phyloP scores from a whole-genome alignment of 805 yeast genomes.

The Nakazawaea sp. region DNA sequence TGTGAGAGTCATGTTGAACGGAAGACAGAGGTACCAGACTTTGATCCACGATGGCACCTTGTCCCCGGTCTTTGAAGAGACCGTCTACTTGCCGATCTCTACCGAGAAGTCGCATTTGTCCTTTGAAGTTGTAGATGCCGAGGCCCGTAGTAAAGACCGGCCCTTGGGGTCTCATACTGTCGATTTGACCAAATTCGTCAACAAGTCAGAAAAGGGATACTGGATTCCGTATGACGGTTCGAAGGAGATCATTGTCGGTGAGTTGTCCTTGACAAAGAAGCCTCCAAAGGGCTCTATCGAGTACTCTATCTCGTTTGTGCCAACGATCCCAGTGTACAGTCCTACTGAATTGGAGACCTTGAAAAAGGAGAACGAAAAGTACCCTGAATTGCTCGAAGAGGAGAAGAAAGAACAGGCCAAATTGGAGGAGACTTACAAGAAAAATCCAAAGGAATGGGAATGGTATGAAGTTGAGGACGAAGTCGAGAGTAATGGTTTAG shows the following conservation, averaged over 20 bases:
- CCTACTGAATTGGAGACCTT: constrained; percentile 45
- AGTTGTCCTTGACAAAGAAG: constrained; percentile 24
- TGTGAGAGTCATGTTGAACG: constrained; percentile 51
- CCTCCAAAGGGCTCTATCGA: constrained; percentile 45
- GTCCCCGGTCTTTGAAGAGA: constrained; percentile 55
- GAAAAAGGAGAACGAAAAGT: constrained; percentile 32
- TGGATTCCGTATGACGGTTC: constrained; percentile 40
- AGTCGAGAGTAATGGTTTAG: constrained; percentile 25
- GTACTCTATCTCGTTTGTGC: constrained; percentile 58
- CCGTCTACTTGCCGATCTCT: constrained; percentile 51
- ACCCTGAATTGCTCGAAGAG: constrained; percentile 27
- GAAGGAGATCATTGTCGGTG: constrained; percentile 31
- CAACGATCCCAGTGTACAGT: constrained; percentile 57
- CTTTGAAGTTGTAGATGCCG: constrained; percentile 61
- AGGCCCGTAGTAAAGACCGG: constrained; percentile 56
- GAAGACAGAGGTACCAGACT: constrained; percentile 50
- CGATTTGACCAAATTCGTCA: constrained; percentile 40
- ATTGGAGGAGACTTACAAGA: constrained; percentile 43
- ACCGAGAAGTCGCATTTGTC: constrained; percentile 54
- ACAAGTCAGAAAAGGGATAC: constrained; percentile 34
- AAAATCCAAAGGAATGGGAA: constrained; percentile 57
- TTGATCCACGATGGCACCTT: constrained; percentile 43
- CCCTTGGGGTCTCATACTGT: constrained; percentile 52
- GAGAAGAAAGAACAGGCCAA: constrained; percentile 39
- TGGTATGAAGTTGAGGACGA: constrained; percentile 46